Percentiles rank a stretch among this genome's conserved stretches.
These are phyloP conservation scores for Diaporthe ampelina DNA, from an alignment of 2,329 filamentous ascomycete genomes.

Conservation along the genomic window DNA sequence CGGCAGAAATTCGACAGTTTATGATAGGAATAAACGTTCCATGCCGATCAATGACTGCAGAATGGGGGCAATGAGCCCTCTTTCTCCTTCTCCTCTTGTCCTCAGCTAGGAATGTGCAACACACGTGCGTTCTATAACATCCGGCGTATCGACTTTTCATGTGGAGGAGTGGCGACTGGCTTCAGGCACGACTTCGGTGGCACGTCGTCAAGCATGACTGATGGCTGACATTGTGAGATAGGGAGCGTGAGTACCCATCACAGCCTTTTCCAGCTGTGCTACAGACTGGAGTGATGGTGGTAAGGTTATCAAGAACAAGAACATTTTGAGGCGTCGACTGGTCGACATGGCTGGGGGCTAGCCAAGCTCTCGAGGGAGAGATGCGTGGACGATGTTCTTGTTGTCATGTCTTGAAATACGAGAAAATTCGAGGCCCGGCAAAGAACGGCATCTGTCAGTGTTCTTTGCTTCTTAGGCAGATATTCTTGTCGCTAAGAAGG, in stretches of 20 bases:
- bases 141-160: not conserved
- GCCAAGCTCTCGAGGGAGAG: not conserved
- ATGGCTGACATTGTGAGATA: not conserved
- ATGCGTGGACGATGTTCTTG: not conserved
- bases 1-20: constrained; percentile 1
- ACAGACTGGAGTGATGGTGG: not conserved
- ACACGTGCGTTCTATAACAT: not conserved
- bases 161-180: not conserved
- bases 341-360: too few relatives aligned
- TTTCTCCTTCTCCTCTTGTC: too few relatives aligned
- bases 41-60: not conserved
- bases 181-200: not conserved
- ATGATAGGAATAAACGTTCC: not conserved
- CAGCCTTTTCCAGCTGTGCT: not conserved
- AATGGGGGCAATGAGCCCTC: not conserved
- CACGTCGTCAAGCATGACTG: not conserved
- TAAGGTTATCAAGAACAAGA: not conserved
- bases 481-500: too few relatives aligned
- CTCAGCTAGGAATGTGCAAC: not conserved
- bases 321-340: not conserved
- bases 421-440: not conserved
- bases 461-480: too few relatives aligned
- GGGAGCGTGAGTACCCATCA: not conserved
- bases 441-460: too few relatives aligned
- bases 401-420: not conserved